Conservation (phyloP, 768 basidiomycete species). For the Tubosaeta sp. region DNA sequence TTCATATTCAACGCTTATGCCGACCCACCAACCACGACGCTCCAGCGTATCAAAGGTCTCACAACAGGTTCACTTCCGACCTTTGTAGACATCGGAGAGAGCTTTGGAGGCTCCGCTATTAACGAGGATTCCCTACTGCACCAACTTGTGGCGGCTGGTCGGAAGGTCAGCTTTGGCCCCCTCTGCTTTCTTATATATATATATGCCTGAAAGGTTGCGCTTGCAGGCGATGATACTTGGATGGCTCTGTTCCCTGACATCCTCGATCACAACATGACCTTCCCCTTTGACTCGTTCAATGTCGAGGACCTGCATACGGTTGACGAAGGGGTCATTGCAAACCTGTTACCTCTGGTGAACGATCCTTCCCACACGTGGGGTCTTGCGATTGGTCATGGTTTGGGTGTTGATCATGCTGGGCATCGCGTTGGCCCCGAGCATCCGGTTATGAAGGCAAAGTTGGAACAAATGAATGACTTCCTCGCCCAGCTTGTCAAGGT, state of each 20-base stretch:
- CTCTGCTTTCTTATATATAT: conserved; percentile 1
- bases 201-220: conserved; percentile 52
- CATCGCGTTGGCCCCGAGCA: conserved; percentile 92
- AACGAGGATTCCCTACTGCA: conserved; percentile 84
- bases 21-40: conserved; percentile 92
- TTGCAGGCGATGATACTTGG: conserved; percentile 99
- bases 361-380: conserved; percentile 61
- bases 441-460: conserved; percentile 78
- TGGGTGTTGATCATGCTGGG: conserved; percentile 96
- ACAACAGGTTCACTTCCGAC: conserved; percentile 95
- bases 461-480: conserved; percentile 84
- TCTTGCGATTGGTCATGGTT: conserved; percentile 85
- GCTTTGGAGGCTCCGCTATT: conserved; percentile 85
- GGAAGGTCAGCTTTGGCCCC: conserved; percentile 42
- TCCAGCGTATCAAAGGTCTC: conserved; percentile 92
- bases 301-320: conserved; percentile 98
- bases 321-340: conserved; percentile 81
- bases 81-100: conserved; percentile 90
- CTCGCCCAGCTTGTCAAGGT: conserved; percentile 65
- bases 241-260: conserved; percentile 77
- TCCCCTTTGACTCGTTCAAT: conserved; percentile 94
- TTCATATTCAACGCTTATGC: conserved; percentile 87
- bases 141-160: conserved; percentile 59
- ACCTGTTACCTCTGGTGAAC: conserved; percentile 77
- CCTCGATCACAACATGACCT: conserved; percentile 69